phyloP scores from a whole-genome alignment of 2,329 filamentous ascomycete genomes.

The Diplodia scrobiculata region DNA sequence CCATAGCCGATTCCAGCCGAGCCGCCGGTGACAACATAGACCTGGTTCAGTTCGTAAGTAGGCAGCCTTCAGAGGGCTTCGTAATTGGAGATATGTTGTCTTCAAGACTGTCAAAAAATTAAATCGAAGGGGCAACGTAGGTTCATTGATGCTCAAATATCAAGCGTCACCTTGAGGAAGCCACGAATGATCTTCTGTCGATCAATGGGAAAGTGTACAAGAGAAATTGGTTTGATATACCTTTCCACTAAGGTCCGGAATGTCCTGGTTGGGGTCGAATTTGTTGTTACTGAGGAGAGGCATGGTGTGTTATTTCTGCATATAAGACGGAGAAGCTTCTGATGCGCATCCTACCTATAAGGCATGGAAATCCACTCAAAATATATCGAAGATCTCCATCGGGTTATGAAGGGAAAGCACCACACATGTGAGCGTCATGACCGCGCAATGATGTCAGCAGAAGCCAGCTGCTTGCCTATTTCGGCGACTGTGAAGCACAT shows the following conservation, averaged over 20 bases:
- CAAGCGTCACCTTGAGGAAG: not conserved
- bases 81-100: not conserved
- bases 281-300: constrained; percentile 38
- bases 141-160: too few relatives aligned
- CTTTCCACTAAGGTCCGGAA: constrained; percentile 47
- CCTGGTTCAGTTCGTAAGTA: constrained; percentile 34
- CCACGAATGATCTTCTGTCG: not conserved
- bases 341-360: not conserved
- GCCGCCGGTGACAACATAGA: constrained; percentile 54
- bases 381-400: not conserved
- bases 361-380: not conserved
- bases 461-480: constrained; percentile 13
- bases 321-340: not conserved
- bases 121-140: too few relatives aligned
- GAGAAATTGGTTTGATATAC: constrained; percentile 30
- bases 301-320: not conserved
- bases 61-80: too few relatives aligned
- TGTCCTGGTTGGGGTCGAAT: constrained; percentile 46
- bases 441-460: constrained; percentile 19
- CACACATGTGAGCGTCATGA: constrained; percentile 17
- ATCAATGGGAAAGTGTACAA: not conserved
- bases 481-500: constrained; percentile 4
- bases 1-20: constrained; percentile 56
- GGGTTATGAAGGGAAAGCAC: not conserved
- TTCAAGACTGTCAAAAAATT: too few relatives aligned